A percentile compares a stretch with the other conserved stretches of the same genome.
phyloP scores from a whole-genome alignment of 2,329 filamentous ascomycete genomes.

The Fusarium sp. region DNA sequence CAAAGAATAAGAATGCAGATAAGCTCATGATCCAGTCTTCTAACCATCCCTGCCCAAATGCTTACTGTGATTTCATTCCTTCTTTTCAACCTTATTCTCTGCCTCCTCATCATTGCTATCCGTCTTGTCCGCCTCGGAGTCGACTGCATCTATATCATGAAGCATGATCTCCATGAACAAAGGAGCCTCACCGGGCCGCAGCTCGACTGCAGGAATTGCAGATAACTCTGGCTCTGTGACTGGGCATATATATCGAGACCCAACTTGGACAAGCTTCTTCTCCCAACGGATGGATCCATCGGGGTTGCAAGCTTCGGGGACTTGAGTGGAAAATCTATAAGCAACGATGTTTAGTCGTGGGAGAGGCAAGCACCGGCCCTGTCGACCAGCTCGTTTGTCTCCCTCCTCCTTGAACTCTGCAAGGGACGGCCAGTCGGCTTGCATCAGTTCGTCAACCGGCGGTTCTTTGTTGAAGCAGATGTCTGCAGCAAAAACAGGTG shows the following conservation, averaged over 20 bases:
- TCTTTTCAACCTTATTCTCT: conserved; percentile 2
- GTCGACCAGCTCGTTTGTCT: conserved; percentile 43
- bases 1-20: conserved; percentile 8
- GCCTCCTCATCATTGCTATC: background rate
- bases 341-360: conserved; percentile 46
- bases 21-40: conserved; percentile 1
- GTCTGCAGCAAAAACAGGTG: conserved; percentile 49
- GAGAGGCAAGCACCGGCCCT: conserved; percentile 48
- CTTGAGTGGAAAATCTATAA: conserved; percentile 6
- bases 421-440: conserved; percentile 50
- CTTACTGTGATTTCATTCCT: conserved; percentile 15
- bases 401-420: conserved; percentile 53
- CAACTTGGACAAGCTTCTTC: conserved; percentile 42
- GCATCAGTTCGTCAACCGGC: conserved; percentile 20
- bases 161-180: conserved; percentile 16
- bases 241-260: conserved; percentile 38
- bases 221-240: conserved; percentile 15
- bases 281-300: conserved; percentile 45
- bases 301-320: conserved; percentile 27
- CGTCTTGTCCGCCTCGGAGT: background rate
- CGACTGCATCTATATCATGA: conserved; percentile 15
- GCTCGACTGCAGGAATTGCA: conserved; percentile 8
- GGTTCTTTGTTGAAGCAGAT: conserved; percentile 50
- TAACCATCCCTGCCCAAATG: background rate
- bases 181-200: conserved; percentile 20